A percentile compares a stretch with the other conserved stretches of the same genome.
phyloP scores from a whole-genome alignment of 73 alveolate species.

The Durusdinium trenchii region DNA sequence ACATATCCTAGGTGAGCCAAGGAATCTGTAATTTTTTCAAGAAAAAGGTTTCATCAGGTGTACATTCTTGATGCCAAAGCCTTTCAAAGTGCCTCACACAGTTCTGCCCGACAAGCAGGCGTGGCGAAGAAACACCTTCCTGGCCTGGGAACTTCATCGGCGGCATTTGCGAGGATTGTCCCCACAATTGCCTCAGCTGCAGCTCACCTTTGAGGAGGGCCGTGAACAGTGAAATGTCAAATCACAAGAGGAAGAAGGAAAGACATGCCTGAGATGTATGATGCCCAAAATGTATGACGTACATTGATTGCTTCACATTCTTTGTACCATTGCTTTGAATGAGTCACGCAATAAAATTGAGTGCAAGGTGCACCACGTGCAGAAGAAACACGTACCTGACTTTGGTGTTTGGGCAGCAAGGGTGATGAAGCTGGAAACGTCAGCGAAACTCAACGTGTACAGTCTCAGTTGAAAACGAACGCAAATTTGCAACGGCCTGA shows the following conservation, averaged over 20 bases:
- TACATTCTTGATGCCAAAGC: background rate
- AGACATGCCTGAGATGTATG: too few relatives aligned
- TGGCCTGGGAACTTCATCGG: conserved; percentile 77
- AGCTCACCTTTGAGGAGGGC: conserved; percentile 50
- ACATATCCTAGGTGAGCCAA: conserved; percentile 41
- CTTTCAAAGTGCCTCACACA: background rate
- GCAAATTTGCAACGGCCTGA: too few relatives aligned
- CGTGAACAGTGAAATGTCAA: background rate
- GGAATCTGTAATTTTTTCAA: too few relatives aligned
- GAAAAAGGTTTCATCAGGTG: background rate
- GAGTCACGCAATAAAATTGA: background rate
- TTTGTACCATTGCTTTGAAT: background rate
- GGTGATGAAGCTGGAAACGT: too few relatives aligned
- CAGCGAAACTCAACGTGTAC: too few relatives aligned
- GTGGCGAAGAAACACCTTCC: background rate
- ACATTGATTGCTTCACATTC: too few relatives aligned
- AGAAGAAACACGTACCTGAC: conserved; percentile 43
- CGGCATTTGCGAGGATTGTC: conserved; percentile 73
- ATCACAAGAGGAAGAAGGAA: background rate
- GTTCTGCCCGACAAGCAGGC: background rate
- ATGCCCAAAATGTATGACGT: too few relatives aligned
- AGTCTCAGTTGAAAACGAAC: too few relatives aligned
- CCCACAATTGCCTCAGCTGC: conserved; percentile 64
- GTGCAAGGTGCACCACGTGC: conserved; percentile 68
- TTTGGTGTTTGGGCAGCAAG: background rate